These are phyloP conservation scores for Aspergillus puulaauensis DNA, from an alignment of 2,329 filamentous ascomycete genomes.

Conservation along the genomic window DNA sequence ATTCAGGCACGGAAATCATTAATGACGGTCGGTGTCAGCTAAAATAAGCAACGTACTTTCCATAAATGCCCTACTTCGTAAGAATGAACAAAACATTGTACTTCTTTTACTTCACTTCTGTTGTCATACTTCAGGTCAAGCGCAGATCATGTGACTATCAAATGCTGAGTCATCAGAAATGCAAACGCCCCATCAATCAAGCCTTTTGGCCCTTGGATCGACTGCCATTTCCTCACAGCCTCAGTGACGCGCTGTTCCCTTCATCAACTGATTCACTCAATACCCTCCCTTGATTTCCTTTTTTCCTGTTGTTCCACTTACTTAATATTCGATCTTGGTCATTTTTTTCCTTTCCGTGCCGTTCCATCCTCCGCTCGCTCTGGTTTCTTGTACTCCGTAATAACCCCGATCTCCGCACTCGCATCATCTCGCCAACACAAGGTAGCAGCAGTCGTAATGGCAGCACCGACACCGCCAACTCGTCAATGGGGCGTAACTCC, in stretches of 20 bases:
- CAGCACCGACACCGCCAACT: conserved; percentile 32
- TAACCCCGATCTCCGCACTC: conserved; percentile 11
- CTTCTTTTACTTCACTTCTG: too few relatives aligned
- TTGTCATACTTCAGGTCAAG: too few relatives aligned
- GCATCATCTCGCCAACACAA: conserved; percentile 13
- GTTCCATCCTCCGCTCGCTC: conserved; percentile 2
- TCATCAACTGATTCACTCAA: conserved; percentile 7
- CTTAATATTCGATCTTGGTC: not conserved
- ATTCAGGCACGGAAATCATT: not conserved
- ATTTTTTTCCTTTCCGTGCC: conserved; percentile 1
- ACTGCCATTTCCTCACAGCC: not conserved
- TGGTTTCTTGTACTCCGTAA: conserved; percentile 3
- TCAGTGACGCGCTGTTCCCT: conserved; percentile 4
- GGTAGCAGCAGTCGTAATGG: conserved; percentile 29
- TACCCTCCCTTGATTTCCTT: conserved; percentile 14
- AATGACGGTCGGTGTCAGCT: not conserved
- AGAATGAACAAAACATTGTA: not conserved
- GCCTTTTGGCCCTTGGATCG: conserved; percentile 2
- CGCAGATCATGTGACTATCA: conserved; percentile 1
- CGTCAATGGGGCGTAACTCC: conserved; percentile 73
- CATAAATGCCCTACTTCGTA: not conserved
- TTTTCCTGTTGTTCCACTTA: not conserved
- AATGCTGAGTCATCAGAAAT: conserved; percentile 17
- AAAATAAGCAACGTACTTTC: not conserved
- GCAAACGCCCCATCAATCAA: conserved; percentile 5